These are phyloP conservation scores for Lathyrus aphaca DNA, from an alignment of 306 rosid genomes.

Conservation along the genomic window DNA sequence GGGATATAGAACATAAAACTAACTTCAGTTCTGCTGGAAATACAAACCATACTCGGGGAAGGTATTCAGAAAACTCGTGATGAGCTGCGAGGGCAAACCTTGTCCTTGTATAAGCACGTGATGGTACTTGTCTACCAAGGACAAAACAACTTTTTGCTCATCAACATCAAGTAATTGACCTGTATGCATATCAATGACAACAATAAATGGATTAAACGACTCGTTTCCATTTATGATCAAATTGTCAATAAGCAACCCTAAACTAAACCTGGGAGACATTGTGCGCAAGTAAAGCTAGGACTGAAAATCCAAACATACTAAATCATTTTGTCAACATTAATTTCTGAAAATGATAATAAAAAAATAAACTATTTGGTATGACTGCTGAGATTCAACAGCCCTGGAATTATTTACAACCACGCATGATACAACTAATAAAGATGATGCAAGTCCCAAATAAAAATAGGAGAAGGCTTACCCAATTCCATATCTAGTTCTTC, in stretches of 20 bases:
- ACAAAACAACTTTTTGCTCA: constrained; percentile 48
- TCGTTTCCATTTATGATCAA: constrained; percentile 18
- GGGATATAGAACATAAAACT: constrained; percentile 17
- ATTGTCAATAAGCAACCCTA: constrained; percentile 34
- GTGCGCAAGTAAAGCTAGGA: not conserved
- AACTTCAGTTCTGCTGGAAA: constrained; percentile 49
- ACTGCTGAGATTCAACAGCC: not conserved
- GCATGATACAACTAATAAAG: constrained; percentile 3
- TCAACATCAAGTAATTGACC: constrained; percentile 65
- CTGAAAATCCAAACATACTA: constrained; percentile 18
- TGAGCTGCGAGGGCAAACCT: constrained; percentile 46
- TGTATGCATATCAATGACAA: constrained; percentile 46
- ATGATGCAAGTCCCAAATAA: constrained; percentile 14
- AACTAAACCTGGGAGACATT: constrained; percentile 13
- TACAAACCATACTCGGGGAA: constrained; percentile 55
- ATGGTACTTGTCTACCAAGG: constrained; percentile 59
- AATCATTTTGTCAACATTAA: constrained; percentile 13
- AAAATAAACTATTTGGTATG: constrained; percentile 13
- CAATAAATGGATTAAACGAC: constrained; percentile 23
- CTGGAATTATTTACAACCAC: not conserved
- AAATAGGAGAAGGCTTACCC: constrained; percentile 49
- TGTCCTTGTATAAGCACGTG: constrained; percentile 56
- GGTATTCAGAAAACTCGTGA: constrained; percentile 52
- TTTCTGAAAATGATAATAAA: constrained; percentile 17
- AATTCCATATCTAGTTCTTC: constrained; percentile 66